Conservation (phyloP, 345 rosid genomes). For the Melaleuca quinquenervia region DNA sequence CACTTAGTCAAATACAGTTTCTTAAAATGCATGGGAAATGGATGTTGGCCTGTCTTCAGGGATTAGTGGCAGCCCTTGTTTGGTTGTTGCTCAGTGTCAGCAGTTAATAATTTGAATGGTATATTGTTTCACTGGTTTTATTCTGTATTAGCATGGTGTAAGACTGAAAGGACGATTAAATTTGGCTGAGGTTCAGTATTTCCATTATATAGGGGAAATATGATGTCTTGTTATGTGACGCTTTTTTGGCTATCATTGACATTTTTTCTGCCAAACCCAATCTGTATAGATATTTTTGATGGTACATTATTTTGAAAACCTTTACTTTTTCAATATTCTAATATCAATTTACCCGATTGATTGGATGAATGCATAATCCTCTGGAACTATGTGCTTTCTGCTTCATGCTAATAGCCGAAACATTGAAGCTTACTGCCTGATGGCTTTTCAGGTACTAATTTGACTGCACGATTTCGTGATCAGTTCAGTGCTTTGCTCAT, state of each 20-base stretch:
- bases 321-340: not conserved
- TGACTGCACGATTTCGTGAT: slow-evolving; percentile 69
- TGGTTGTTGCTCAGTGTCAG: not conserved
- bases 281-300: not conserved
- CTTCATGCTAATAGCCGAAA: not conserved
- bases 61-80: not conserved
- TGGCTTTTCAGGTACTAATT: slow-evolving; percentile 61
- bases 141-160: not conserved
- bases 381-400: not conserved
- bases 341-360: not conserved
- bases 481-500: slow-evolving; percentile 81
- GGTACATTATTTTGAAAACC: not conserved
- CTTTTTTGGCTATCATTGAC: not conserved
- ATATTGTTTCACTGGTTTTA: not conserved
- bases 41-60: not conserved
- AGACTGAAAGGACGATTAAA: not conserved
- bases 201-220: not conserved
- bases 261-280: not conserved
- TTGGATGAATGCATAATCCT: not conserved
- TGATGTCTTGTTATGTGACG: not conserved
- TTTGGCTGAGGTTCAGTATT: not conserved
- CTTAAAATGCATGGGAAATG: not conserved
- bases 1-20: not conserved
- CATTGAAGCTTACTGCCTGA: not conserved
- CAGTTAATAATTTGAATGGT: not conserved